A percentile compares a stretch with the other conserved stretches of the same genome.
Evolutionary conservation across 73 alveolate genomes (phyloP).

Genomic region (Paramecium sexaurelia): DNA sequence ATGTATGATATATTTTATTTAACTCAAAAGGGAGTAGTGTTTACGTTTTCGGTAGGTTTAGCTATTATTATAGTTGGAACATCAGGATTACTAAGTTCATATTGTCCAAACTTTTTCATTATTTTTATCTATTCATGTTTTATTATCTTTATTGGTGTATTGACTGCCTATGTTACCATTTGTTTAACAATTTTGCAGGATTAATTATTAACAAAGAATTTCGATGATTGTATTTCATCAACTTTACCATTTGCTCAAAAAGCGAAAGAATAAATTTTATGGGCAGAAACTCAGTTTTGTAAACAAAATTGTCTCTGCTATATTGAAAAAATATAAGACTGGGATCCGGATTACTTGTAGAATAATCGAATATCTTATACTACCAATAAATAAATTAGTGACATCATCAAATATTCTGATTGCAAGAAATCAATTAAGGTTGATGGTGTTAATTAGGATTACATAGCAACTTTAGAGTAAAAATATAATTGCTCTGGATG

Average conservation of each 20-base stretch:
- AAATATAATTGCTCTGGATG: conserved; percentile 33
- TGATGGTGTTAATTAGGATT: not conserved
- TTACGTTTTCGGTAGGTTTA: conserved; percentile 15
- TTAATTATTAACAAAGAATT: not conserved
- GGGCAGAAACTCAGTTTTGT: conserved; percentile 30
- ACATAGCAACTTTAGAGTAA: conserved; percentile 5
- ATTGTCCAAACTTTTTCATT: conserved; percentile 11
- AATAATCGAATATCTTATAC: conserved; percentile 4
- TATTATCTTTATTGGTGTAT: not conserved
- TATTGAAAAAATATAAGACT: not conserved
- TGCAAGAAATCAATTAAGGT: not conserved
- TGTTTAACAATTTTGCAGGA: not conserved
- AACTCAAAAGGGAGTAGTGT: not conserved
- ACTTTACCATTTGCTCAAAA: not conserved
- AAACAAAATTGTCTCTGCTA: not conserved
- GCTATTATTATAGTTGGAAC: not conserved
- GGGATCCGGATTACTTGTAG: conserved; percentile 10
- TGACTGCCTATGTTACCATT: not conserved
- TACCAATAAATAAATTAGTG: not conserved
- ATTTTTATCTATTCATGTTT: not conserved
- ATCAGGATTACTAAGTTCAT: conserved; percentile 10
- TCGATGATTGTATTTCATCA: not conserved
- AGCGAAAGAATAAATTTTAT: conserved; percentile 17
- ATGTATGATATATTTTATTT: not conserved
- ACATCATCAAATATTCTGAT: not conserved